Evolutionary conservation across 2,329 filamentous ascomycete genomes (phyloP), one percentile per base, ranked within the genome.

Genomic region (Fusarium palustre): DNA sequence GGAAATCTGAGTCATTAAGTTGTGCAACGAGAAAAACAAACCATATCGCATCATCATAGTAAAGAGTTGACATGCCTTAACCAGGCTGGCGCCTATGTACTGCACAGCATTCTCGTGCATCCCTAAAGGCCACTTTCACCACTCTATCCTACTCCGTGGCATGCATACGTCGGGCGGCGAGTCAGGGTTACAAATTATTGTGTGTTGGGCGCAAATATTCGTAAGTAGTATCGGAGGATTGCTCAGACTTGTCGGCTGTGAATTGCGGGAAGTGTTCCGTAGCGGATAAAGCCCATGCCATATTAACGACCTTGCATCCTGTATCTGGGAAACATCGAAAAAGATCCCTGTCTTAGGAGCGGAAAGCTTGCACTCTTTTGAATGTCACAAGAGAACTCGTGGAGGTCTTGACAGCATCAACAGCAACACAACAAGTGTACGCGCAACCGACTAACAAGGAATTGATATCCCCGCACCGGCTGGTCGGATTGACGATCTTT

Each of bases 61-160:
- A 28, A 43, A 55, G 46, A 43, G 45, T 49, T 60, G 39, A 56
- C 52, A 59, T 54, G 42, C 58, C 43, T 62, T 36, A 18, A 49
- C 57, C 50, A 63, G 61, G 59, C 66, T 64, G 73, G 71, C 73
- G 73, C 66, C 58, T 75, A 75, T 70, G 71, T 56, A 55, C 57
- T 58, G 48, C 28, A 34, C 45, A 25, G 38, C 42, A 30, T 53
- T 54, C 49, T 20, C 25, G n/a, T 42, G 30, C 54, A 48, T 38
- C 15, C 30, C 45, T 12, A 38, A 41, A 68, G 38, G 24, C 28
- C 31, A 28, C 22, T 50, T 57, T 49, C 24, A 34, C 33, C 38
- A 24, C 28, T 38, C 38, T 36, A 30, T 45, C 34, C 25, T 48
- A 34, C 47, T n/a, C 13, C 33, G 41, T 52, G 22, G 18, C 10